These are phyloP conservation scores for Diplodia mutila DNA, from an alignment of 2,329 filamentous ascomycete genomes.

Conservation along the genomic window DNA sequence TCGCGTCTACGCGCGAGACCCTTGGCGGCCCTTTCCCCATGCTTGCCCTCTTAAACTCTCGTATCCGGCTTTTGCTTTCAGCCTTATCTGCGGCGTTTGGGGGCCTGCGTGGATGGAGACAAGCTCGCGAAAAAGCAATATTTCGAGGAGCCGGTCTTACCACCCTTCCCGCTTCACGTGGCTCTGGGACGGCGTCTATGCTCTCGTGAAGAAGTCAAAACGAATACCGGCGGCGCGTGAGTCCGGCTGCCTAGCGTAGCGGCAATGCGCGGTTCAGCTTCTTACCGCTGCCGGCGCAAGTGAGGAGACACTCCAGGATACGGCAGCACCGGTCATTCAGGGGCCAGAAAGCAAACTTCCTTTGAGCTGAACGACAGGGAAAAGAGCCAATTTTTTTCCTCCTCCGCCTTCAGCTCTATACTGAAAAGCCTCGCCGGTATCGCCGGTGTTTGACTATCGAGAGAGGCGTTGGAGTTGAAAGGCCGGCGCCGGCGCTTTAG, in stretches of 20 bases:
- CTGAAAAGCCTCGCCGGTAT: background rate
- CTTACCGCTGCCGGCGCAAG: background rate
- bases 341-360: background rate
- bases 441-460: background rate
- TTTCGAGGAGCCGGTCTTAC: background rate
- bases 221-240: background rate
- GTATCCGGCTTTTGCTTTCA: background rate
- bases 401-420: background rate
- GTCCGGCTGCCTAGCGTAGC: background rate
- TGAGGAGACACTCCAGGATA: background rate
- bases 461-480: background rate
- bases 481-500: background rate
- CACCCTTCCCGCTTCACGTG: background rate
- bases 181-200: background rate
- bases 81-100: background rate
- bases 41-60: background rate
- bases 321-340: background rate
- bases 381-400: background rate
- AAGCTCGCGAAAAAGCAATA: background rate
- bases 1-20: background rate
- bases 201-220: background rate
- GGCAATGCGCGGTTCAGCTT: background rate
- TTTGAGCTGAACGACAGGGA: background rate
- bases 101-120: no score
- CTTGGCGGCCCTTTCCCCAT: background rate